Evolutionary conservation across 306 rosid genomes (phyloP), one percentile per base, ranked within the genome.

Genomic region (Hylodesmum podocarpum): DNA sequence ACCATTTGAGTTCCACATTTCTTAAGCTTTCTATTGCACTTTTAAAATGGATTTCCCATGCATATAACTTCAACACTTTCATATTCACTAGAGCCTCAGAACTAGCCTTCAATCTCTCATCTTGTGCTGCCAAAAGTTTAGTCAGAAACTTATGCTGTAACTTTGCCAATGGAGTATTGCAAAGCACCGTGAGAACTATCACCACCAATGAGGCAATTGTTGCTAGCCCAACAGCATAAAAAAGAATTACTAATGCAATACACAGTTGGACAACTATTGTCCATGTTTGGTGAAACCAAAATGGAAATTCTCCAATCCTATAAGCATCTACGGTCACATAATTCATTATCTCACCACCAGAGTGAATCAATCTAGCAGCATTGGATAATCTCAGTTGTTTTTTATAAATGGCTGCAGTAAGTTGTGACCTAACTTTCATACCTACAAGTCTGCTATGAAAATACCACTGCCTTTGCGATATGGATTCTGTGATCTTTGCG

Each of bases 391-490:
- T 83, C 63, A 90, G 15, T 78, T 85, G 92, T 70, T 92, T 92
- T 63, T 86, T 73, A 66, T 82, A 92, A 33, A 92, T 85, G 80
- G 83, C 84, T 33, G 96, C 91, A 4, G 86, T 84, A 25, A 92
- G 85, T 36, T 81, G 36, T 18, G 97, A 92, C 64, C 82, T 86
- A 8, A 88, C 85, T 81, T 86, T 85, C 81, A 92, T 55, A 3
- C 97, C 92, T 36, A 84, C 46, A 21, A 90, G 81, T 50, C 91
- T 87, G 64, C 83, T 69, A 14, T 84, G 81, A 24, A 92, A 92
- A 73, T 81, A 86, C 97, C 96, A 92, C 8, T 90, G 97, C 47
- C 97, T 82, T 83, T 92, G 93, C 2, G 96, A 87, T 4, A 92
- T 0, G 1, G 97, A 92, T 81, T 90, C 93, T 12, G 70, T 25